Conservation (phyloP, 768 basidiomycete species). For the Lactifluus echinatus region DNA sequence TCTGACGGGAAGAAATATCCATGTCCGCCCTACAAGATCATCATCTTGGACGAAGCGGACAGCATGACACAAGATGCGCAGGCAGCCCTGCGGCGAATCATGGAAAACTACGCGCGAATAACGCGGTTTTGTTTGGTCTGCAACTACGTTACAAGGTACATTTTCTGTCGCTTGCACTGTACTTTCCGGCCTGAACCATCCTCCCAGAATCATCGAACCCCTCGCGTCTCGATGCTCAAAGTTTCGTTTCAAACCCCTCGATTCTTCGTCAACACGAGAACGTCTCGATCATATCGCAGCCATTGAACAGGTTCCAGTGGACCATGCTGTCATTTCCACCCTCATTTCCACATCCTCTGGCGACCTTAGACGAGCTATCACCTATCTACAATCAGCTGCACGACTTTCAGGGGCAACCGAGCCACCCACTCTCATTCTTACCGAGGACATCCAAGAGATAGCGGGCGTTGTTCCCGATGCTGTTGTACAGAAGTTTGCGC, state of each 20-base stretch:
- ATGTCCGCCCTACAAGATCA: slow-evolving; percentile 96
- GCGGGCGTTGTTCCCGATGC: slow-evolving; percentile 85
- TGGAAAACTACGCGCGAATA: slow-evolving; percentile 97
- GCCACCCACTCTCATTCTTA: slow-evolving; percentile 67
- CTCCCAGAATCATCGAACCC: slow-evolving; percentile 87
- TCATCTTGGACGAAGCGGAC: slow-evolving; percentile 98
- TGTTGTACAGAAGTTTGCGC: slow-evolving; percentile 62
- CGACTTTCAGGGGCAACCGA: slow-evolving; percentile 69
- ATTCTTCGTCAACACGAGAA: slow-evolving; percentile 60
- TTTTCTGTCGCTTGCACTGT: not conserved
- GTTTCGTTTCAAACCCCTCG: slow-evolving; percentile 94
- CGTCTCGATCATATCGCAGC: slow-evolving; percentile 76
- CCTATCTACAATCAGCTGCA: slow-evolving; percentile 93
- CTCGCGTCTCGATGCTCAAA: slow-evolving; percentile 98
- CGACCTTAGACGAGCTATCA: slow-evolving; percentile 94
- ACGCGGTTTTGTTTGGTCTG: slow-evolving; percentile 97
- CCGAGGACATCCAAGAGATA: slow-evolving; percentile 87
- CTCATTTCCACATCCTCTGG: slow-evolving; percentile 80
- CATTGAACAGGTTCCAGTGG: slow-evolving; percentile 57
- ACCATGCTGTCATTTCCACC: slow-evolving; percentile 51
- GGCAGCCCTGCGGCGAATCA: slow-evolving; percentile 92
- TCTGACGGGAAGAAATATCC: slow-evolving; percentile 82
- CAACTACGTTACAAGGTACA: slow-evolving; percentile 96
- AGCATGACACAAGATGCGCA: slow-evolving; percentile 99
- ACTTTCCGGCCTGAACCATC: not conserved